Conservation (phyloP, 2,329 filamentous ascomycete genomes). For the Ophiostoma sp. region DNA sequence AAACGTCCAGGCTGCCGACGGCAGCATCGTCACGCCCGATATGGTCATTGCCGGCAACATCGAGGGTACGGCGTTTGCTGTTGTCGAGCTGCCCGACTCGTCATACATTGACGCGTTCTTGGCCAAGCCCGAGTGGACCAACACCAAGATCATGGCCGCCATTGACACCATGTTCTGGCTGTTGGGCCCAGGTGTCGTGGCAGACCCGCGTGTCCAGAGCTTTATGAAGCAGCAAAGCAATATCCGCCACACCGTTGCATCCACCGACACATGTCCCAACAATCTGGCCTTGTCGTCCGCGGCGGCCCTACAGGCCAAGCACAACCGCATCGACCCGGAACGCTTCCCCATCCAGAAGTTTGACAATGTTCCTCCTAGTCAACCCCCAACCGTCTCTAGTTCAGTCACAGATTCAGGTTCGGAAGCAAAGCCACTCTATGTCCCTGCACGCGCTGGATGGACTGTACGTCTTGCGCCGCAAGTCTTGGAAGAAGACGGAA, state of each 20-base stretch:
- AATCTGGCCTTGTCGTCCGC: constrained; percentile 68
- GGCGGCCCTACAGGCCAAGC: constrained; percentile 64
- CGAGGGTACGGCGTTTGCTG: constrained; percentile 70
- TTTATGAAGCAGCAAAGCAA: constrained; percentile 67
- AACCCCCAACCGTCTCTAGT: too few species aligned
- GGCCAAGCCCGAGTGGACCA: constrained; percentile 69
- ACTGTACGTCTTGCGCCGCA: constrained; percentile 51
- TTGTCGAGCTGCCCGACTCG: constrained; percentile 73
- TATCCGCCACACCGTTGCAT: constrained; percentile 75
- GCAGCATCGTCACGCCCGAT: constrained; percentile 72
- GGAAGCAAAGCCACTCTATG: constrained; percentile 32
- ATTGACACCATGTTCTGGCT: constrained; percentile 78
- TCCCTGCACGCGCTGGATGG: constrained; percentile 47
- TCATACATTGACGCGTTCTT: constrained; percentile 72
- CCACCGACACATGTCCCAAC: constrained; percentile 73
- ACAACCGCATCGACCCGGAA: constrained; percentile 70
- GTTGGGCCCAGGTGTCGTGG: constrained; percentile 66
- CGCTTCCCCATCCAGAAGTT: constrained; percentile 71
- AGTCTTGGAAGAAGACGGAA: constrained; percentile 47
- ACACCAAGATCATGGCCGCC: constrained; percentile 63
- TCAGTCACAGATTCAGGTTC: too few species aligned
- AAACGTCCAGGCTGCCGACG: constrained; percentile 63
- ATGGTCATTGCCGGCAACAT: constrained; percentile 75
- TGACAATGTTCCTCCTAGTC: constrained; percentile 47
- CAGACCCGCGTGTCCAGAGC: constrained; percentile 61